Evolutionary conservation across 331 rosid species (phyloP), one percentile per base, ranked within the genome.

Genomic region (Malus hybrid): DNA sequence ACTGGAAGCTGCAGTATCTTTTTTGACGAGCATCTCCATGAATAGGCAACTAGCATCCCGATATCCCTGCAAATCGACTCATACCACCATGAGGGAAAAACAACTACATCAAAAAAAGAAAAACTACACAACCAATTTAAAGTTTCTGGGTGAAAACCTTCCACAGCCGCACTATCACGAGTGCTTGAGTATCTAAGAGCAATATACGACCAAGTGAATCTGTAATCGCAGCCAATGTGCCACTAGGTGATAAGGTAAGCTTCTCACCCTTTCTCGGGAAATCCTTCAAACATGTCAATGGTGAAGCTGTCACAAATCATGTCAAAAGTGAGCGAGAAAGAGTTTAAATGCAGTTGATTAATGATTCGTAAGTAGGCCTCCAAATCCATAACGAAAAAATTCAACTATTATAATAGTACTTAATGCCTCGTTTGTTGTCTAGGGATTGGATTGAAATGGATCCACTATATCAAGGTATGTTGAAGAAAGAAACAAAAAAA

Each of bases 211-310:
- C 99, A 24, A 95, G 97, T 66, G 99, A 95, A 87, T 92, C 98
- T 66, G 97, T 95, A 80, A 95, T 85, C 24, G 98, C 98, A 64
- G 99, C 96, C 89, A 95, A 76, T 10, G 99, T 95, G 74, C 99
- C 98, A 80, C 99, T 95, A 2, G 99, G 99, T 29, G 99, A 95
- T 75, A 95, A 85, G 32, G 93, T 95, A 63, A 92, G 91, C 88
- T 92, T 95, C 79, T 95, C 99, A 42, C 99, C 99, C 90, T 92
- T 95, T 88, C 99, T 92, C 65, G 99, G 99, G 78, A 85, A 81
- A 84, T 92, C 99, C 88, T 89, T 92, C 73, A 95, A 78, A 81
- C 97, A 92, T 68, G 98, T 95, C 86, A 92, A 79, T 73, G 93
- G 91, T 54, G 96, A 87, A 83, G 96, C 98, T 95, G 92, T 85